Conservation (phyloP, 2,329 filamentous ascomycete genomes). For the Epichloe elymi region DNA sequence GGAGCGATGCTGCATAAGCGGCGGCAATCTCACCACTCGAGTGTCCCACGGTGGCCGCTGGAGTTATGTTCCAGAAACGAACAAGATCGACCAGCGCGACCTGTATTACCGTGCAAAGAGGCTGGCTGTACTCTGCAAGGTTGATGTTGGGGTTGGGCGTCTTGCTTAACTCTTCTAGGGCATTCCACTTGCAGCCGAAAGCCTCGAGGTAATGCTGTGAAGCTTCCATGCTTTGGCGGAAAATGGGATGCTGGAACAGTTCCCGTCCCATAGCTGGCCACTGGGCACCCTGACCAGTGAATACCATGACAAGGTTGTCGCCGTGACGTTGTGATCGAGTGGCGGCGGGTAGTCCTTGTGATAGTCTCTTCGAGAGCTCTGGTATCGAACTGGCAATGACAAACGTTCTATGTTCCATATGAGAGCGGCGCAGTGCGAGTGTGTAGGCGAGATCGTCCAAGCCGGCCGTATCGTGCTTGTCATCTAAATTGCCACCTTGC, state of each 20-base stretch:
- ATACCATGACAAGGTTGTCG: slow-evolving; percentile 3
- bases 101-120: slow-evolving; percentile 24
- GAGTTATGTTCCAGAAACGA: slow-evolving; percentile 12
- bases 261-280: slow-evolving; percentile 10
- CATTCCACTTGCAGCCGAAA: neutral
- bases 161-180: neutral
- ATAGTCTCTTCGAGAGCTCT: no score
- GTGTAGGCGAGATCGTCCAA: neutral
- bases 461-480: neutral
- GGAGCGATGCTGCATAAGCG: slow-evolving; percentile 15
- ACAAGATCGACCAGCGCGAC: slow-evolving; percentile 21
- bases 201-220: neutral
- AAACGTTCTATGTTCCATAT: no score
- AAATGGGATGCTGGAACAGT: neutral
- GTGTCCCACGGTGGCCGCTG: slow-evolving; percentile 16
- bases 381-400: no score
- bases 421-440: neutral
- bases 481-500: neutral
- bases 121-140: slow-evolving; percentile 12
- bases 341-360: no score
- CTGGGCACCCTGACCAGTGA: slow-evolving; percentile 22
- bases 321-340: no score
- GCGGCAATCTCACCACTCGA: slow-evolving; percentile 22
- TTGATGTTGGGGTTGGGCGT: neutral
- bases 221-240: neutral